phyloP scores from a whole-genome alignment of 1,284 basidiomycete genomes.

The Porogramme epimiltina region DNA sequence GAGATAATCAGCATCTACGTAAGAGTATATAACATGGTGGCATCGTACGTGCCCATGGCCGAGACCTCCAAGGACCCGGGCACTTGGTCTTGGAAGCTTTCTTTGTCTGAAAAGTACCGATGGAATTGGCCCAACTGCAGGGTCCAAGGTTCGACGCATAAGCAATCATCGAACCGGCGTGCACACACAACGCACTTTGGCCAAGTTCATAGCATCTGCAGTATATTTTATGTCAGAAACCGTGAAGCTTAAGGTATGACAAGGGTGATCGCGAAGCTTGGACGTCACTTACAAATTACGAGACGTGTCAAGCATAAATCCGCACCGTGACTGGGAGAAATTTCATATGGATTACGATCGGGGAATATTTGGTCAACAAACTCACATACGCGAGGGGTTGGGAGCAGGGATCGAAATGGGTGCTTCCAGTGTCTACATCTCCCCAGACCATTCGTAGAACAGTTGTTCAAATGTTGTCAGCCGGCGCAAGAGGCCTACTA shows the following conservation, averaged over 20 bases:
- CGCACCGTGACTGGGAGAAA: constrained; percentile 65
- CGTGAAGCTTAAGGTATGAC: constrained; percentile 47
- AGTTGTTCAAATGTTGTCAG: constrained; percentile 85
- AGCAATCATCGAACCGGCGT: too few relatives aligned
- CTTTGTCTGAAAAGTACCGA: constrained; percentile 77
- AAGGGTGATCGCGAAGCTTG: too few relatives aligned
- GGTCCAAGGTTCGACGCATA: too few relatives aligned
- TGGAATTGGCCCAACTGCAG: constrained; percentile 71
- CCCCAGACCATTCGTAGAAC: constrained; percentile 55
- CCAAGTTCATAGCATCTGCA: constrained; percentile 84
- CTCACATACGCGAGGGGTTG: constrained; percentile 64
- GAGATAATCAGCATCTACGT: background rate
- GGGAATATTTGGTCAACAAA: background rate
- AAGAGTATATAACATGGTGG: constrained; percentile 54
- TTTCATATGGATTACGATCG: too few relatives aligned
- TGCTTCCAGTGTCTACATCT: constrained; percentile 59
- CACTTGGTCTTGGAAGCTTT: constrained; percentile 75
- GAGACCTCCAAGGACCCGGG: constrained; percentile 64
- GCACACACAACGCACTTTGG: constrained; percentile 55
- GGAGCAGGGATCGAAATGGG: constrained; percentile 62
- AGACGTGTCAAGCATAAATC: constrained; percentile 81
- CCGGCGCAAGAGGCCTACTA: constrained; percentile 81
- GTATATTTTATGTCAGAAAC: constrained; percentile 68
- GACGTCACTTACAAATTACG: constrained; percentile 45
- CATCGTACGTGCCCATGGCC: constrained; percentile 66